Conservation (phyloP, 768 basidiomycete genomes). For the Collybia mongolica region DNA sequence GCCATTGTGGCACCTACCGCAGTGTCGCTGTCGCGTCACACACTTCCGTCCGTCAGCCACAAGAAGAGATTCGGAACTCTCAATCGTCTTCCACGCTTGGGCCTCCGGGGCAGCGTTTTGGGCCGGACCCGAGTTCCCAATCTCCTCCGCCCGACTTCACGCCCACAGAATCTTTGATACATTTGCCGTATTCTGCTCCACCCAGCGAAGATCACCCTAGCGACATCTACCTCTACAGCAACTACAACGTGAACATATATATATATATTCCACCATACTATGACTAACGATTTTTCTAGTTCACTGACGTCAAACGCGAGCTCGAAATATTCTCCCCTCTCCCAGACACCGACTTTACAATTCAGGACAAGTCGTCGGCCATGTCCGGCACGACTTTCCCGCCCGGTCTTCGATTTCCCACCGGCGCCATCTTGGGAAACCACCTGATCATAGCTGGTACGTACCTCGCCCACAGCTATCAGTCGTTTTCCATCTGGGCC, state of each 20-base stretch:
- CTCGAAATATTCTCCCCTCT: slow-evolving; percentile 88
- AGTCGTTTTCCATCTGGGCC: slow-evolving; percentile 96
- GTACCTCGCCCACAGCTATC: slow-evolving; percentile 91
- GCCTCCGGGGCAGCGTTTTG: slow-evolving; percentile 59
- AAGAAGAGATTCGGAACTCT: slow-evolving; percentile 51
- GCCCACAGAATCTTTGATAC: slow-evolving; percentile 55
- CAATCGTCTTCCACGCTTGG: slow-evolving; percentile 45
- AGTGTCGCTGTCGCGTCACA: slow-evolving; percentile 83
- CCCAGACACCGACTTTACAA: slow-evolving; percentile 71
- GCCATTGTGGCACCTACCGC: slow-evolving; percentile 97
- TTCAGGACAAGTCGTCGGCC: slow-evolving; percentile 74
- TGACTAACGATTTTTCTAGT: slow-evolving; percentile 42
- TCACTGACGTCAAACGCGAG: slow-evolving; percentile 93
- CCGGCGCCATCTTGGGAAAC: slow-evolving; percentile 87
- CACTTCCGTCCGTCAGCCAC: slow-evolving; percentile 64
- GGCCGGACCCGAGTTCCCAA: slow-evolving; percentile 39
- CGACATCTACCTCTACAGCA: slow-evolving; percentile 91
- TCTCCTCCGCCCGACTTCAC: slow-evolving; percentile 46
- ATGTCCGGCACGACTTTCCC: slow-evolving; percentile 86
- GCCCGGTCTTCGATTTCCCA: slow-evolving; percentile 94
- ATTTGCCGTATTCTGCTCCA: slow-evolving; percentile 74
- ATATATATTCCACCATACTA: slow-evolving; percentile 3
- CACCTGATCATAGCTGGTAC: slow-evolving; percentile 95
- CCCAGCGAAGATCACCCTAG: slow-evolving; percentile 76
- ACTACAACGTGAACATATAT: slow-evolving; percentile 77